phyloP scores from a whole-genome alignment of 306 rosid genomes.

The Vicia sativa region DNA sequence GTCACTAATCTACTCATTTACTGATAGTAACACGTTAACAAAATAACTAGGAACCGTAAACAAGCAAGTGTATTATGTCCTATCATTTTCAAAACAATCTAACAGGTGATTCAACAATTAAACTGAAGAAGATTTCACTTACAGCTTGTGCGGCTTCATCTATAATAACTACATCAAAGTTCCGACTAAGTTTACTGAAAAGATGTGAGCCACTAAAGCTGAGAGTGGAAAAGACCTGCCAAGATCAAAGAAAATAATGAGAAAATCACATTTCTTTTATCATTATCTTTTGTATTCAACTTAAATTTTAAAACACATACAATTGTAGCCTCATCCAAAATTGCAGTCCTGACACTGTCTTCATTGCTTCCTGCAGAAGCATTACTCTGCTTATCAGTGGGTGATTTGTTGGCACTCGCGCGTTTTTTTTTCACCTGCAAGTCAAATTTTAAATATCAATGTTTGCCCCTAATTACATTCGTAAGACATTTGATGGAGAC shows the following conservation, averaged over 20 bases:
- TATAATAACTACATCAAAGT: conserved; percentile 92
- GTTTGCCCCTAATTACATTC: conserved; percentile 24
- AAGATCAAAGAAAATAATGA: conserved; percentile 41
- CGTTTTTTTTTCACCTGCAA: conserved; percentile 72
- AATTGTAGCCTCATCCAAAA: conserved; percentile 88
- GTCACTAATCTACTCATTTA: conserved; percentile 1
- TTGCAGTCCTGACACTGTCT: conserved; percentile 67
- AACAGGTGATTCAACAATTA: conserved; percentile 28
- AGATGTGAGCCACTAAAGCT: conserved; percentile 84
- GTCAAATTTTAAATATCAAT: conserved; percentile 35
- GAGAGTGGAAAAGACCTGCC: conserved; percentile 95
- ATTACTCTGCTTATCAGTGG: conserved; percentile 57
- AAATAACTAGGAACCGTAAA: conserved; percentile 5
- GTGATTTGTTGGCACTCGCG: conserved; percentile 47
- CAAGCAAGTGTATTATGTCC: neutral
- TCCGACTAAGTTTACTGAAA: conserved; percentile 76
- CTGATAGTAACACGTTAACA: conserved; percentile 11
- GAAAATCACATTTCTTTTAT: conserved; percentile 31
- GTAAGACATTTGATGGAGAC: too few relatives aligned
- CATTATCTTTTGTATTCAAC: conserved; percentile 13
- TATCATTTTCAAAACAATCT: conserved; percentile 23
- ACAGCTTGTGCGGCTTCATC: conserved; percentile 99
- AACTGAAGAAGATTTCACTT: conserved; percentile 34
- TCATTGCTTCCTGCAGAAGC: conserved; percentile 68
- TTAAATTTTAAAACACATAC: conserved; percentile 51